Evolutionary conservation across 2,329 filamentous ascomycete genomes (phyloP).

Genomic region (Hypomyces rosellus): DNA sequence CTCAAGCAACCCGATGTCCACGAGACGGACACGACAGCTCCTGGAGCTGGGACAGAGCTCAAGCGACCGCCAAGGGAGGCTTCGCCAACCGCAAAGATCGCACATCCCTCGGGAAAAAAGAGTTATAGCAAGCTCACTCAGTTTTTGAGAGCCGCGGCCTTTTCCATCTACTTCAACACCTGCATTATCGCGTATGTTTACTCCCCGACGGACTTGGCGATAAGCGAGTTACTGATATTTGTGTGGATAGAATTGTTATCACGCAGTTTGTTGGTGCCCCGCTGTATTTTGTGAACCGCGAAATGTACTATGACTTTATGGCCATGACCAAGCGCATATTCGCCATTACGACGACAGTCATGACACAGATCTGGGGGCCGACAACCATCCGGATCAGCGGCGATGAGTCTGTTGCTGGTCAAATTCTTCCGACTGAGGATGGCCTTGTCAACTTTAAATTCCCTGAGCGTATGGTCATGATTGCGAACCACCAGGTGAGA

Average conservation of each 20-base stretch:
- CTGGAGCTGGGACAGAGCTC: conserved; percentile 22
- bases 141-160: conserved; percentile 44
- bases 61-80: conserved; percentile 13
- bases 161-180: conserved; percentile 45
- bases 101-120: conserved; percentile 50
- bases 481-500: conserved; percentile 77
- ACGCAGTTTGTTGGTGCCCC: conserved; percentile 73
- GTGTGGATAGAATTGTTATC: conserved; percentile 48
- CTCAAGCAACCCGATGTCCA: conserved; percentile 16
- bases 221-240: conserved; percentile 11
- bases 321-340: conserved; percentile 80
- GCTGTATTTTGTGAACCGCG: conserved; percentile 67
- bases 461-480: conserved; percentile 72
- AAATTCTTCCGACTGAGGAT: conserved; percentile 63
- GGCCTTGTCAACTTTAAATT: conserved; percentile 74
- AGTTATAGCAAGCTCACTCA: conserved; percentile 46
- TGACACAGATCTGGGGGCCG: conserved; percentile 85
- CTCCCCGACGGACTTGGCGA: background rate
- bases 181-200: conserved; percentile 43
- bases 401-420: conserved; percentile 69
- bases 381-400: conserved; percentile 78
- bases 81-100: conserved; percentile 10
- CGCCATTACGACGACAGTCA: conserved; percentile 67
- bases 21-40: conserved; percentile 23
- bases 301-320: conserved; percentile 82